phyloP scores from a whole-genome alignment of 805 yeast species.

The Candida endomychidarum region DNA sequence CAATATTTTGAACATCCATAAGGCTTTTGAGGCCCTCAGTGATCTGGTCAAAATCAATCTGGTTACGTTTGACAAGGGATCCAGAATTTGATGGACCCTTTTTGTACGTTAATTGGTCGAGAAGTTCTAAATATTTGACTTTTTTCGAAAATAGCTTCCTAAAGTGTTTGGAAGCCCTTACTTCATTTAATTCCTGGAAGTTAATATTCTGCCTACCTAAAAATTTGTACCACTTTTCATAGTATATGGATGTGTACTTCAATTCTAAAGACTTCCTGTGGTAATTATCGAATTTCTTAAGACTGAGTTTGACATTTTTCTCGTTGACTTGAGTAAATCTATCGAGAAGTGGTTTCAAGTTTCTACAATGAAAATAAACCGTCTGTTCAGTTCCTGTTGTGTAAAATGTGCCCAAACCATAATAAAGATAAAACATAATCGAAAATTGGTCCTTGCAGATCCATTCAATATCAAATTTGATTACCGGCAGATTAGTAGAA shows the following conservation, averaged over 20 bases:
- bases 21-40: not conserved
- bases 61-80: no score
- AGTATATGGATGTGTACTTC: conserved; percentile 3
- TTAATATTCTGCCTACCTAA: not conserved
- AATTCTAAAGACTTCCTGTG: conserved; percentile 1
- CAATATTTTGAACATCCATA: not conserved
- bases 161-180: not conserved
- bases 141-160: not conserved
- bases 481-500: not conserved
- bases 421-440: conserved; percentile 1
- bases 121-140: conserved; percentile 1
- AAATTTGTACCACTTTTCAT: conserved; percentile 5
- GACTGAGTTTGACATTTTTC: not conserved
- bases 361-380: not conserved
- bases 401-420: conserved; percentile 3
- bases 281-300: not conserved
- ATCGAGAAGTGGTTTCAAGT: not conserved
- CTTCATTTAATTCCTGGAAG: not conserved
- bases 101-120: not conserved
- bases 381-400: not conserved
- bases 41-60: not conserved
- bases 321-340: not conserved
- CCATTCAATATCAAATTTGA: conserved; percentile 6
- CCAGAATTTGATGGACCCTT: no score
- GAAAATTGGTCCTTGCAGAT: conserved; percentile 9